phyloP scores from a whole-genome alignment of 805 yeast species.

The Cyberlindnera mississippiensis region DNA sequence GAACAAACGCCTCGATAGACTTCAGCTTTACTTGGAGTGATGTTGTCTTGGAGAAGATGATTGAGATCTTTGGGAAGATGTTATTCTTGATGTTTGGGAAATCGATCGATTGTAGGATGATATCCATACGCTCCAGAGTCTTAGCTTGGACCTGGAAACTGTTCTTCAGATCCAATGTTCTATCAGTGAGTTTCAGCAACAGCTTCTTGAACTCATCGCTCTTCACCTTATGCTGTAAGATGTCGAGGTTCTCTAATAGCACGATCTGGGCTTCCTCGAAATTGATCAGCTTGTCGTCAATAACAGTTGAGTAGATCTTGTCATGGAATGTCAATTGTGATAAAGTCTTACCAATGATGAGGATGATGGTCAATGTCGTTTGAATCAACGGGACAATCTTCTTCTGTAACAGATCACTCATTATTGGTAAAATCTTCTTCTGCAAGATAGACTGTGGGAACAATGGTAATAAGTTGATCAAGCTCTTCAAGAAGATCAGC shows the following conservation, averaged over 20 bases:
- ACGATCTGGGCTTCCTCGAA: slow-evolving; percentile 39
- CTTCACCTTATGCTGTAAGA: slow-evolving; percentile 43
- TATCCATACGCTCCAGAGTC: slow-evolving; percentile 41
- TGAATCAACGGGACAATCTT: slow-evolving; percentile 40
- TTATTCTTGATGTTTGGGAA: slow-evolving; percentile 69
- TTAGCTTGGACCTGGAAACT: slow-evolving; percentile 47
- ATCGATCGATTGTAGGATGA: slow-evolving; percentile 47
- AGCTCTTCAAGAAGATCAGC: slow-evolving; percentile 60
- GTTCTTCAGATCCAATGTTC: slow-evolving; percentile 29
- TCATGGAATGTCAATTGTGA: slow-evolving; percentile 80
- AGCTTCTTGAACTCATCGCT: slow-evolving; percentile 44
- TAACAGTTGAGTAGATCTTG: slow-evolving; percentile 17
- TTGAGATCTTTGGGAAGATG: slow-evolving; percentile 68
- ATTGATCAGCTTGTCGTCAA: slow-evolving; percentile 34
- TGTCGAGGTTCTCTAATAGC: slow-evolving; percentile 44
- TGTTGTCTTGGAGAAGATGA: slow-evolving; percentile 78
- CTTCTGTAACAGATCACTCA: slow-evolving; percentile 47
- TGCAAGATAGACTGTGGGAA: slow-evolving; percentile 43
- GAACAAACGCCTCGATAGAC: slow-evolving; percentile 56
- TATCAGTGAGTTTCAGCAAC: slow-evolving; percentile 41
- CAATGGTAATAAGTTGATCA: slow-evolving; percentile 47
- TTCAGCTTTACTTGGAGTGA: slow-evolving; percentile 73
- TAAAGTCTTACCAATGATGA: slow-evolving; percentile 59
- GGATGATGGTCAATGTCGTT: slow-evolving; percentile 48
- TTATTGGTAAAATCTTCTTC: slow-evolving; percentile 70